Percentiles rank a stretch among this genome's conserved stretches.
Evolutionary conservation across 129 eudicot species (phyloP).

Genomic region (Ambrosia trifida): DNA sequence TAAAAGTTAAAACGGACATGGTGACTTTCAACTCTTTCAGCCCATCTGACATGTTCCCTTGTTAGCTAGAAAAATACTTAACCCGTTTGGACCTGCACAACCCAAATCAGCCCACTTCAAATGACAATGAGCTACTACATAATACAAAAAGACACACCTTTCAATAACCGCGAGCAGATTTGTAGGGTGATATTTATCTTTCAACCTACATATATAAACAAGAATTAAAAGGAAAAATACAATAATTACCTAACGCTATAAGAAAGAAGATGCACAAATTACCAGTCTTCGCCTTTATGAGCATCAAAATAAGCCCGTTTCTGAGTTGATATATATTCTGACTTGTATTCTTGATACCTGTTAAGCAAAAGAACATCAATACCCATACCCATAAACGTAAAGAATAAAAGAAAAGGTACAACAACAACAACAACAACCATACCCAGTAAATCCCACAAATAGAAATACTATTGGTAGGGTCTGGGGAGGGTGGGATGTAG

Average conservation of each 20-base stretch:
- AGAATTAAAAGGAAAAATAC: slow-evolving; percentile 19
- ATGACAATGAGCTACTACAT: not conserved
- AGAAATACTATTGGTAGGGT: no score
- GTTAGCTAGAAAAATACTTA: not conserved
- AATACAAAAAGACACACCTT: slow-evolving; percentile 48
- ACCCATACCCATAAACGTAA: no score
- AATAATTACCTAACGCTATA: not conserved
- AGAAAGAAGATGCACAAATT: slow-evolving; percentile 20
- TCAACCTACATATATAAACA: slow-evolving; percentile 64
- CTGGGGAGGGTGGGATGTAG: no score
- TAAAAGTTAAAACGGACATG: not conserved
- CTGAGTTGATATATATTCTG: slow-evolving; percentile 92
- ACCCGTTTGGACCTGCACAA: not conserved
- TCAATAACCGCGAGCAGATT: slow-evolving; percentile 83
- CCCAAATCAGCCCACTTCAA: not conserved
- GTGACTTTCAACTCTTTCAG: not conserved
- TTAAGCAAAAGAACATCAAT: slow-evolving; percentile 3
- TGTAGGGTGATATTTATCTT: slow-evolving; percentile 95
- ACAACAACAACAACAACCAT: no score
- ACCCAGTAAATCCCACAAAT: no score
- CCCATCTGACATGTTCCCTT: not conserved
- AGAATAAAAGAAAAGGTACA: not conserved
- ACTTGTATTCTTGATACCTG: slow-evolving; percentile 95
- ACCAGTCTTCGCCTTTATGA: slow-evolving; percentile 97
- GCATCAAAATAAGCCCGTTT: slow-evolving; percentile 89